Evolutionary conservation across 768 basidiomycete genomes (phyloP).

Genomic region (Suillus weaverae): DNA sequence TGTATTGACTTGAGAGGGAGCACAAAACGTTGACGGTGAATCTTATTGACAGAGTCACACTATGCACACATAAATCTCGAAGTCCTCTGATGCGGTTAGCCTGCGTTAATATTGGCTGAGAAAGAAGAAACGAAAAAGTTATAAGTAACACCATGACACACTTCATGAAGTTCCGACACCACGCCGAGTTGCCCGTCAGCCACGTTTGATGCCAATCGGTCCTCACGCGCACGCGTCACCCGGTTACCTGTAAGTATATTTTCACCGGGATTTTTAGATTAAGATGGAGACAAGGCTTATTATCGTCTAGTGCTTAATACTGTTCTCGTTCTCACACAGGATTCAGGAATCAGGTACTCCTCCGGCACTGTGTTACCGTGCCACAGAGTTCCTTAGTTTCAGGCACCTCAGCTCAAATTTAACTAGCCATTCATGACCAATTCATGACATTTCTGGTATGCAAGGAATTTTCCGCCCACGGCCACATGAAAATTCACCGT

Average conservation of each 20-base stretch:
- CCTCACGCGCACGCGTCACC: not conserved
- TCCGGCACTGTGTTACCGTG: not conserved
- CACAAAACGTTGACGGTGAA: not conserved
- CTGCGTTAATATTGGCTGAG: not conserved
- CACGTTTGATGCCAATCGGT: not conserved
- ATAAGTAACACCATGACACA: not conserved
- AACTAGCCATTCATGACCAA: not conserved
- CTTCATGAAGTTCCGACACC: not conserved
- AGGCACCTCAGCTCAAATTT: conserved; percentile 2
- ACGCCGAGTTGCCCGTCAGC: not conserved
- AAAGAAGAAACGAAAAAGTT: not conserved
- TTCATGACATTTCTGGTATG: not conserved
- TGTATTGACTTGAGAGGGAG: not conserved
- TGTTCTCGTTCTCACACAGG: not conserved
- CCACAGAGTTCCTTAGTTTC: not conserved
- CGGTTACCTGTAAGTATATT: not conserved
- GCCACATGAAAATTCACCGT: conserved; percentile 1
- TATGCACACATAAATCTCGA: not conserved
- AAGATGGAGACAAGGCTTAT: not conserved
- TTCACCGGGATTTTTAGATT: not conserved
- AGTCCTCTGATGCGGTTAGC: not conserved
- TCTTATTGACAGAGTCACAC: not conserved
- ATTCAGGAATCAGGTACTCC: not conserved
- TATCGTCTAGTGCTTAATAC: not conserved
- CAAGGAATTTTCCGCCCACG: conserved; percentile 3